These are phyloP conservation scores for Coemansia sp. DNA, from an alignment of 192 early-diverging fungal genomes.

Conservation along the genomic window DNA sequence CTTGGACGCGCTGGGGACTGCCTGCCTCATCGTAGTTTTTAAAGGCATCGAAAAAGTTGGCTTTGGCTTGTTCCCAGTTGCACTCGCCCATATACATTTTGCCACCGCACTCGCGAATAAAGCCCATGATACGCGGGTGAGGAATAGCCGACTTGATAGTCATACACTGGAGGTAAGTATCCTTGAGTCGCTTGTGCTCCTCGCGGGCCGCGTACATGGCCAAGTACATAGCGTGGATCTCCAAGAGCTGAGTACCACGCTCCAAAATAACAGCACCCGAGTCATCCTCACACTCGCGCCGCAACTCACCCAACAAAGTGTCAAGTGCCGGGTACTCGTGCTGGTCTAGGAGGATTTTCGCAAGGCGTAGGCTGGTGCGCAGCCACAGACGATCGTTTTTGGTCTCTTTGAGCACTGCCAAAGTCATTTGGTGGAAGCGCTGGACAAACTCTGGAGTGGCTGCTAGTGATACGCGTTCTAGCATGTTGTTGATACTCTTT, in stretches of 20 bases:
- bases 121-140: conserved; percentile 94
- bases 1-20: conserved; percentile 85
- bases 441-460: conserved; percentile 15
- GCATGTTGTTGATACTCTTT: conserved; percentile 51
- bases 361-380: conserved; percentile 45
- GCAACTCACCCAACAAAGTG: conserved; percentile 19
- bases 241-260: conserved; percentile 90
- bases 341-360: conserved; percentile 38
- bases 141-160: conserved; percentile 91
- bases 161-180: conserved; percentile 85
- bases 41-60: conserved; percentile 96
- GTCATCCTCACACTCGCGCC: conserved; percentile 20
- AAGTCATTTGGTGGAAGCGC: conserved; percentile 31
- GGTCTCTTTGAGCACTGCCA: conserved; percentile 32
- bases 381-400: conserved; percentile 40
- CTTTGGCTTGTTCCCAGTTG: conserved; percentile 87
- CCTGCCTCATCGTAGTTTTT: conserved; percentile 98
- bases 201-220: conserved; percentile 92
- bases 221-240: conserved; percentile 94
- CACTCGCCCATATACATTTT: conserved; percentile 98
- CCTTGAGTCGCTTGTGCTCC: conserved; percentile 87
- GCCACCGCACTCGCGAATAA: conserved; percentile 95
- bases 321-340: conserved; percentile 16
- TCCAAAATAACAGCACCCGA: conserved; percentile 57
- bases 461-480: conserved; percentile 26